These are phyloP conservation scores for Knufia fluminis DNA, from an alignment of 2,329 filamentous ascomycete species.

Conservation along the genomic window DNA sequence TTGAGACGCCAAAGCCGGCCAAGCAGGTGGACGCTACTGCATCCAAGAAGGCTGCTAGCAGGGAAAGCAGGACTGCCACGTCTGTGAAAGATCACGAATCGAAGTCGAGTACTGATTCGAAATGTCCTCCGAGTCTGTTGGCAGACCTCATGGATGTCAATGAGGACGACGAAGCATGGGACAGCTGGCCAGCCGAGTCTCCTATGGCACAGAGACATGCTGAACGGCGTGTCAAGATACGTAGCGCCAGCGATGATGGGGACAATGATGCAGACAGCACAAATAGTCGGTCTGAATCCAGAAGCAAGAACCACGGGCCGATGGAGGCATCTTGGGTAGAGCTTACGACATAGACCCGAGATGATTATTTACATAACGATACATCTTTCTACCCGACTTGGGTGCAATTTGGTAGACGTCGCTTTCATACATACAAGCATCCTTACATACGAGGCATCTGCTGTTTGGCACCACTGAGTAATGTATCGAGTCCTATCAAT, in stretches of 20 bases:
- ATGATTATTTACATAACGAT: too few relatives aligned
- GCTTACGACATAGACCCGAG: background rate
- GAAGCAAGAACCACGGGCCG: background rate
- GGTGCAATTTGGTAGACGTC: too few relatives aligned
- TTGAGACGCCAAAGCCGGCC: conserved; percentile 38
- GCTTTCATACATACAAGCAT: too few relatives aligned
- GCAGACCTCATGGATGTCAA: conserved; percentile 22
- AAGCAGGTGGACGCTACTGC: conserved; percentile 17
- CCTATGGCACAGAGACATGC: conserved; percentile 23
- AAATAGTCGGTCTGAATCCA: background rate
- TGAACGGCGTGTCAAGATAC: conserved; percentile 1
- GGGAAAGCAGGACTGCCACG: conserved; percentile 16
- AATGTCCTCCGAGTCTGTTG: conserved; percentile 10
- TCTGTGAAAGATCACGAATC: conserved; percentile 9
- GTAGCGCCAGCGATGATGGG: conserved; percentile 1
- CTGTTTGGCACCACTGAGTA: too few relatives aligned
- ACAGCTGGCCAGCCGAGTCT: conserved; percentile 42
- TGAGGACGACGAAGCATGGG: conserved; percentile 45
- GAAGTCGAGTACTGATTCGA: conserved; percentile 16
- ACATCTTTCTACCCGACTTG: too few relatives aligned
- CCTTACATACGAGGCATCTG: too few relatives aligned
- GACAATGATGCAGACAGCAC: background rate
- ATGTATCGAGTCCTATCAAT: too few relatives aligned
- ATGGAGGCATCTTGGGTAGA: conserved; percentile 1
- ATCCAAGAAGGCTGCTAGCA: conserved; percentile 19